Percentiles rank a stretch among this genome's conserved stretches.
These are phyloP conservation scores for Eremothecium sinecaudum DNA, from an alignment of 1,139 yeast species.

Conservation along the genomic window DNA sequence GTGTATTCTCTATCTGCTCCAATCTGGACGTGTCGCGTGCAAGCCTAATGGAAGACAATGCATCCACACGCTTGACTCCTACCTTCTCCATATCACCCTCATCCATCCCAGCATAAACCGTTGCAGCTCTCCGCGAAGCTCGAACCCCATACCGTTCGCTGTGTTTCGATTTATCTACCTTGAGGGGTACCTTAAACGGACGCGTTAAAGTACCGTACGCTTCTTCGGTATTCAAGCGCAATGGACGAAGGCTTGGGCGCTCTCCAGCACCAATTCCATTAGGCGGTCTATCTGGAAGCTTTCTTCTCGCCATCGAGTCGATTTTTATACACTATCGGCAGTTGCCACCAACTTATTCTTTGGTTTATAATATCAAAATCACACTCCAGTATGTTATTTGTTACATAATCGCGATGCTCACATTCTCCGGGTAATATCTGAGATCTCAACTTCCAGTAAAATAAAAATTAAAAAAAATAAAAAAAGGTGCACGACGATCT, in stretches of 20 bases:
- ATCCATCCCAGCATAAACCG: slow-evolving; percentile 26
- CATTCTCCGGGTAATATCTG: no score
- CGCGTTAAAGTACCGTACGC: slow-evolving; percentile 31
- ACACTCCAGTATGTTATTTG: no score
- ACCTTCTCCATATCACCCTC: slow-evolving; percentile 12
- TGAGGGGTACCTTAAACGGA: slow-evolving; percentile 41
- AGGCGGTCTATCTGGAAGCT: slow-evolving; percentile 30
- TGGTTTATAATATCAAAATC: no score
- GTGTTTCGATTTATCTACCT: slow-evolving; percentile 19
- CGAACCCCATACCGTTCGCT: slow-evolving; percentile 38
- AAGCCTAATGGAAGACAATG: slow-evolving; percentile 41
- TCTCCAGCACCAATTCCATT: slow-evolving; percentile 33
- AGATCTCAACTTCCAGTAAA: no score
- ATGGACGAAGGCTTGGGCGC: slow-evolving; percentile 28
- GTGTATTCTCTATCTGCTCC: slow-evolving; percentile 33
- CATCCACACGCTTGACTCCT: slow-evolving; percentile 37
- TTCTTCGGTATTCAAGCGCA: slow-evolving; percentile 21
- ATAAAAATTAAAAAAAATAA: no score
- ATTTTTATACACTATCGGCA: no score
- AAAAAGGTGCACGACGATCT: no score
- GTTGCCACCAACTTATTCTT: no score
- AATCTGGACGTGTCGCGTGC: slow-evolving; percentile 27
- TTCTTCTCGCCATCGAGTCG: slow-evolving; percentile 25
- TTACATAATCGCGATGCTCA: no score
- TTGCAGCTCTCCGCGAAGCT: slow-evolving; percentile 38